These are phyloP conservation scores for Pseudonitzschia multiseries DNA, from an alignment of 108 stramenopile genomes.

Conservation along the genomic window DNA sequence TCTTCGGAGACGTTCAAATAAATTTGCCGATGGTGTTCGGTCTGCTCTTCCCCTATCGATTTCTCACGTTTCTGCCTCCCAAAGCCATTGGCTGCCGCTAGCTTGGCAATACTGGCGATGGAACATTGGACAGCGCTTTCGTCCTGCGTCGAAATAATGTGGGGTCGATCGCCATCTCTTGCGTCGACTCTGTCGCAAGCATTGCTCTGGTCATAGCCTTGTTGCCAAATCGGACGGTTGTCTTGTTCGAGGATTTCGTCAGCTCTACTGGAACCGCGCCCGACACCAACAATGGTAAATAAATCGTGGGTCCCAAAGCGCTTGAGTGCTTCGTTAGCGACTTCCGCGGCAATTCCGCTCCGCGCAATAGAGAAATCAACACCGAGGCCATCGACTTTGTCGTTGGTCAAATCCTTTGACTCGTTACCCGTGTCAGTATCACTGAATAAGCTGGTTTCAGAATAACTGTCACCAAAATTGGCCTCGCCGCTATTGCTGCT, in stretches of 20 bases:
- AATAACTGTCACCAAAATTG: background rate
- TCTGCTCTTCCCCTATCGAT: background rate
- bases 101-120: background rate
- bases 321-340: background rate
- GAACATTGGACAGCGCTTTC: background rate
- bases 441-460: too few relatives aligned
- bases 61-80: background rate
- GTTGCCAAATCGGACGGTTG: background rate
- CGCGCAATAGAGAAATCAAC: background rate
- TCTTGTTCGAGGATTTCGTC: background rate
- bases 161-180: background rate
- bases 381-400: background rate
- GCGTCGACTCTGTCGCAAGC: background rate
- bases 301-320: background rate
- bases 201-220: background rate
- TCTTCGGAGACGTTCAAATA: background rate
- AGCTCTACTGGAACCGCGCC: background rate
- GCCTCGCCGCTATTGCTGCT: background rate
- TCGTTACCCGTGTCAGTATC: too few relatives aligned
- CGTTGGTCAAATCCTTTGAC: background rate
- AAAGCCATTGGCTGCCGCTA: background rate
- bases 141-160: background rate
- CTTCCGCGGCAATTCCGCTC: background rate
- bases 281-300: background rate
- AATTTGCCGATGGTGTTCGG: background rate